These are phyloP conservation scores for Pythium biforme DNA, from an alignment of 352 stramenopile genomes.

Conservation along the genomic window DNA sequence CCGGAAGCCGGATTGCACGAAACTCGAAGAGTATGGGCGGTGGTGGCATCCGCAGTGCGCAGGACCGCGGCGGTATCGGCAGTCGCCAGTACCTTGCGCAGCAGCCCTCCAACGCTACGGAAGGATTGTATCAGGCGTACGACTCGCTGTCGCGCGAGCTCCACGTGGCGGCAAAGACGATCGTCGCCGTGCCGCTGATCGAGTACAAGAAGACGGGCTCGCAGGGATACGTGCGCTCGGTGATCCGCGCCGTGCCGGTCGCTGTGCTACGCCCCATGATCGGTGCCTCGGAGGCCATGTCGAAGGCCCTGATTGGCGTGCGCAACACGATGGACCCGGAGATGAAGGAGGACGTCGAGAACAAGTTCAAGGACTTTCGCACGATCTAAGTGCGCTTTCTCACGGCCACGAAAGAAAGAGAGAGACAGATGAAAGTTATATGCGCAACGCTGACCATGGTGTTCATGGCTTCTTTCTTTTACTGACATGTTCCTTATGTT, in stretches of 20 bases:
- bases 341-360: conserved; percentile 89
- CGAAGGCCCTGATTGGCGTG: conserved; percentile 83
- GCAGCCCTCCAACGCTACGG: conserved; percentile 77
- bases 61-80: conserved; percentile 72
- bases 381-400: conserved; percentile 29
- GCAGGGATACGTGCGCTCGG: conserved; percentile 82
- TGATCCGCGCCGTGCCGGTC: conserved; percentile 86
- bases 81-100: conserved; percentile 80
- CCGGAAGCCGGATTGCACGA: conserved; percentile 72
- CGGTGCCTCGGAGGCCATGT: conserved; percentile 79
- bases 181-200: conserved; percentile 85
- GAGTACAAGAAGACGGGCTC: conserved; percentile 91
- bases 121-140: conserved; percentile 84
- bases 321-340: conserved; percentile 87
- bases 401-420: conserved; percentile 7
- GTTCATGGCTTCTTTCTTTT: background rate
- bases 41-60: conserved; percentile 70
- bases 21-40: conserved; percentile 80
- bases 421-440: conserved; percentile 1
- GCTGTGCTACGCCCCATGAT: conserved; percentile 87
- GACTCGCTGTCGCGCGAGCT: conserved; percentile 81
- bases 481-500: background rate
- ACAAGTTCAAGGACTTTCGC: conserved; percentile 91
- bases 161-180: conserved; percentile 85
- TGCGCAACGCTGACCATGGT: background rate